Evolutionary conservation across 805 yeast species (phyloP), one percentile per base, ranked within the genome.

Genomic region (Wickerhamomyces rabaulensis): DNA sequence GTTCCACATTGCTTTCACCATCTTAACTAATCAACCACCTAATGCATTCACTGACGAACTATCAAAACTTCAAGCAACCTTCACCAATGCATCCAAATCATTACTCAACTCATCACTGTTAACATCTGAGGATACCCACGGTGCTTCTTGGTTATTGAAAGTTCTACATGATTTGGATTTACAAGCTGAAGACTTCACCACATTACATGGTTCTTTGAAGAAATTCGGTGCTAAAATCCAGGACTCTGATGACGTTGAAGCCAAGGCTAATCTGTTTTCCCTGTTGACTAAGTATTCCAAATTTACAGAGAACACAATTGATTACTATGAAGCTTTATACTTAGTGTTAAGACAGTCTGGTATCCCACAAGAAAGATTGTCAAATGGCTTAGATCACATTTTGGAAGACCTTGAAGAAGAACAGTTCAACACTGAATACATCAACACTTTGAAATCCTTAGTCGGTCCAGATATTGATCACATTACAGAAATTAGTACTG

Each of bases 241-340:
- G 7, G 19, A 27, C 5, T 37, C 50, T 2, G 42, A 39, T 5
- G 39, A 45, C 9, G 40, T 46, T 9, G 56, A 51, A 3, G 38
- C 63, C 3, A 52, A 64, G 25, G 51, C 48, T 2, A 56, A 55
- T 17, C 41, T 66, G 26, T 73, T 68, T 49, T 44, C 63, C 13
- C 43, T 71, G 1, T 51, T 58, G 12, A 17, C 59, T 2, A 56
- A 56, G 41, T 46, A 60, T 29, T 51, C 63, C 2, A 20, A 46
- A 0, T 33, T 49, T 1, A 55, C 42, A 16, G 41, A 52, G 3
- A 52, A 46, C 8, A 51, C 54, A 6, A 38, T 63, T 9, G 63
- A 57, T 38, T 63, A 57, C 50, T 43, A 67, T 13, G 60, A 62
- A 48, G 64, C 71, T 1, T 63, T 70, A 23, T 71, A 68, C 43